Conservation (phyloP, 2,329 filamentous ascomycete species). For the Pyricularia pennisetigena region DNA sequence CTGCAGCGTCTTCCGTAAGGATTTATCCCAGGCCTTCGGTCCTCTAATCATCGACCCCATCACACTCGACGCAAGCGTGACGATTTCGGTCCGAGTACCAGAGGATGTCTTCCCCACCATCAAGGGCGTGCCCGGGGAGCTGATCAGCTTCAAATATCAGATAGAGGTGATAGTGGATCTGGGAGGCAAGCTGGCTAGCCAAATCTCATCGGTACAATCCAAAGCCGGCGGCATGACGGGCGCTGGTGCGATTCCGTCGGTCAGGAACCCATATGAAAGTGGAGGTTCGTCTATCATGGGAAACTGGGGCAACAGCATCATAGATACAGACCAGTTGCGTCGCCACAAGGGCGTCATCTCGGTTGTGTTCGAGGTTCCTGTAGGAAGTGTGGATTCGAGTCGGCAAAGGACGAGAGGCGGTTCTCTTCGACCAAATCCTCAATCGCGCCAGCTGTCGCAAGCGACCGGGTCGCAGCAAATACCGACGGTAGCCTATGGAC, state of each 20-base stretch:
- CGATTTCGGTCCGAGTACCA: conserved; percentile 74
- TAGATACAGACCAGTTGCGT: conserved; percentile 78
- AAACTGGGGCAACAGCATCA: conserved; percentile 57
- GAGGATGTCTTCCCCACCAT: conserved; percentile 92
- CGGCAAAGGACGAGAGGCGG: conserved; percentile 30
- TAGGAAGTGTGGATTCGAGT: conserved; percentile 75
- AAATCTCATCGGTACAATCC: conserved; percentile 53
- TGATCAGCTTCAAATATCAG: conserved; percentile 93
- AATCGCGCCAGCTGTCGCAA: neutral
- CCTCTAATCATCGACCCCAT: conserved; percentile 80
- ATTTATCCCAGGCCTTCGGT: conserved; percentile 79
- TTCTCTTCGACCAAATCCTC: conserved; percentile 4
- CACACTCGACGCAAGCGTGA: conserved; percentile 70
- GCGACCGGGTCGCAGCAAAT: neutral
- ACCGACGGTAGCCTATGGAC: neutral
- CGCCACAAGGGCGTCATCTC: conserved; percentile 89
- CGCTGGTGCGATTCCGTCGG: conserved; percentile 13
- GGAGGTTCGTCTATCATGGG: conserved; percentile 32
- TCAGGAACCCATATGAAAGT: conserved; percentile 21
- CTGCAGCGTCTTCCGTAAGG: conserved; percentile 90
- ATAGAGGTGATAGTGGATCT: conserved; percentile 89
- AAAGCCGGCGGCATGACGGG: conserved; percentile 25
- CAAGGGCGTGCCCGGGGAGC: conserved; percentile 74
- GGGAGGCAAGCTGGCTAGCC: conserved; percentile 73
- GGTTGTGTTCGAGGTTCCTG: conserved; percentile 74